Evolutionary conservation across 805 yeast genomes (phyloP), one percentile per base, ranked within the genome.

Genomic region (Suhomyces prunicola): DNA sequence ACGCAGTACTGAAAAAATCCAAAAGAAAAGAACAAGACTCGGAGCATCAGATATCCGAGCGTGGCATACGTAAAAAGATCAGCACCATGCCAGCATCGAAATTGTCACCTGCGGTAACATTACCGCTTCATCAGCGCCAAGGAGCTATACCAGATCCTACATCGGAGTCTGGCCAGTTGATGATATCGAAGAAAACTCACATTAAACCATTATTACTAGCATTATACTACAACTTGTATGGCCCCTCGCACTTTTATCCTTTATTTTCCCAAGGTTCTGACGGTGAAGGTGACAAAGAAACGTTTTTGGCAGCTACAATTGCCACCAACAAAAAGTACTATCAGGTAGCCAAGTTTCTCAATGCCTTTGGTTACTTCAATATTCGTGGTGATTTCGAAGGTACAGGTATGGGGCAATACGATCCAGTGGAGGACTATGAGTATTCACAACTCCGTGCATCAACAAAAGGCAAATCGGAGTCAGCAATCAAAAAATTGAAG

Each of bases 241-340:
- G 79, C 0, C 79, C 79, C 2, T 62, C 65, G 7, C 73, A 70
- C 59, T 74, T 65, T 54, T 74, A 74, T 55, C 78, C 77, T 5
- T 63, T 74, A 39, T 74, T 74, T 50, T 72, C 77, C 2, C 78
- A 74, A 56, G 79, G 79, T 1, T 70, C 74, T 2, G 75, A 68
- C 47, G 94, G 94, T n/a, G 90, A 86, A 69, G 94, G 93, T 48
- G 93, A 88, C 64, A 88, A 87, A 62, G 93, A 87, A 58, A 86
- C 93, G 0, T 85, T 86, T 55, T 73, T 85, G 50, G 88, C 90
- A 0, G 88, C 90, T 0, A 86, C 90, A 1, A 74, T 77, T 29
- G 80, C 78, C 9, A 69, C 79, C 29, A 67, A 69, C 1, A 67
- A 79, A 50, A 70, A 76, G 1, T 83, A 73, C 56, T 83, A 84